Percentiles rank a stretch among this genome's conserved stretches.
Conservation (phyloP, 768 basidiomycete genomes). For the Clitopilus hobsonii region DNA sequence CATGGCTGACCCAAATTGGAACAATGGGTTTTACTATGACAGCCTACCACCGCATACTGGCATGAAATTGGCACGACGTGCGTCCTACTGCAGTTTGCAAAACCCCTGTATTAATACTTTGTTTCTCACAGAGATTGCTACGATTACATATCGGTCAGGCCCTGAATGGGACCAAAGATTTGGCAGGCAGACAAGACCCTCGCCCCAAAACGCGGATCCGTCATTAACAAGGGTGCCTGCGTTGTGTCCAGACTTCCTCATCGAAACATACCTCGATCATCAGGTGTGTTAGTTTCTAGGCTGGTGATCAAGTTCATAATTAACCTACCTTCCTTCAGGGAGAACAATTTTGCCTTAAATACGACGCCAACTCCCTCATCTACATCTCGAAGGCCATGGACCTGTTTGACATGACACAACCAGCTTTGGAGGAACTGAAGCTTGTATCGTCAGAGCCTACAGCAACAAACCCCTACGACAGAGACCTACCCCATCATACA, state of each 20-base stretch:
- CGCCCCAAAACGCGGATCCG: constrained; percentile 30
- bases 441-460: constrained; percentile 33
- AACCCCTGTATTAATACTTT: background rate
- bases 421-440: constrained; percentile 67
- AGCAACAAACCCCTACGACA: constrained; percentile 20
- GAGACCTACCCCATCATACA: constrained; percentile 14
- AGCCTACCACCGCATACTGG: constrained; percentile 93
- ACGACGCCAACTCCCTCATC: constrained; percentile 98
- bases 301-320: constrained; percentile 62
- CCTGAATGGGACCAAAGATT: constrained; percentile 99
- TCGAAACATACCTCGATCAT: constrained; percentile 98
- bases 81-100: constrained; percentile 4
- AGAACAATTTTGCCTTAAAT: constrained; percentile 96
- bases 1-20: constrained; percentile 99
- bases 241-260: constrained; percentile 94
- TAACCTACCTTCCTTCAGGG: constrained; percentile 47
- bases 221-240: constrained; percentile 50
- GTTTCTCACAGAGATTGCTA: constrained; percentile 79
- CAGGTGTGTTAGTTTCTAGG: too few relatives aligned
- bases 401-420: constrained; percentile 88
- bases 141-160: constrained; percentile 97
- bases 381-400: constrained; percentile 99
- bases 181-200: constrained; percentile 62
- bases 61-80: constrained; percentile 97
- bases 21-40: constrained; percentile 97